Evolutionary conservation across 2,329 filamentous ascomycete genomes (phyloP), one percentile per base, ranked within the genome.

Genomic region (Zasmidium angulare): DNA sequence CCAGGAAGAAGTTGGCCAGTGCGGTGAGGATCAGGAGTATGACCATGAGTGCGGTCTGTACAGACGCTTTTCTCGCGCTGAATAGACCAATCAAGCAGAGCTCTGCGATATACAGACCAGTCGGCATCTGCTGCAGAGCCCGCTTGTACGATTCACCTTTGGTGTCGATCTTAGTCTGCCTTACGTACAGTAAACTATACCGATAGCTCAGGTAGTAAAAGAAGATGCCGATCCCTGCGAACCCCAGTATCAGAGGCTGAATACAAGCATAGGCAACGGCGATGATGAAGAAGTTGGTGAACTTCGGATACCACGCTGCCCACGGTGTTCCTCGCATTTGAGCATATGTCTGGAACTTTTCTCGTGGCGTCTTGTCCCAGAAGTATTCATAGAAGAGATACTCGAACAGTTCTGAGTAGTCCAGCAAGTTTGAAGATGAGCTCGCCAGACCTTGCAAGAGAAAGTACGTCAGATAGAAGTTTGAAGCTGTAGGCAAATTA

Each of bases 181-280:
- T 51, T 12, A 79, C 77, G 65, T 79, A 82, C 11, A 81, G 74
- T 63, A 81, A 72, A 60, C 79, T 80, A 72, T 82, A 81, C 19
- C 78, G 75, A 68, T 78, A 81, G 53, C 75, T 78, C 46, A 80
- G 61, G 68, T 81, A 81, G 60, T 79, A 74, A 7, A 81, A 71
- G 29, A 65, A 67, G 24, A 81, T 69, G 17, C 79, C 78, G 14
- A 80, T 66, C 6, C 72, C 72, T 3, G 77, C 75, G 62, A 82
- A 81, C 40, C 77, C 77, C 1, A 81, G 69, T 6, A 81, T 75
- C 2, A 82, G 66, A 2, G 79, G 79, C 9, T 79, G 79, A 55
- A 82, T 80, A 65, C 76, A 78, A 3, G 78, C 75, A 64, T 82
- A 81, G 24, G 74, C 76, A 31, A 81, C 74, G 10, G 78, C 78